Evolutionary conservation across 1,284 basidiomycete genomes (phyloP), one percentile per base, ranked within the genome.

Genomic region (Malassezia cuniculi): DNA sequence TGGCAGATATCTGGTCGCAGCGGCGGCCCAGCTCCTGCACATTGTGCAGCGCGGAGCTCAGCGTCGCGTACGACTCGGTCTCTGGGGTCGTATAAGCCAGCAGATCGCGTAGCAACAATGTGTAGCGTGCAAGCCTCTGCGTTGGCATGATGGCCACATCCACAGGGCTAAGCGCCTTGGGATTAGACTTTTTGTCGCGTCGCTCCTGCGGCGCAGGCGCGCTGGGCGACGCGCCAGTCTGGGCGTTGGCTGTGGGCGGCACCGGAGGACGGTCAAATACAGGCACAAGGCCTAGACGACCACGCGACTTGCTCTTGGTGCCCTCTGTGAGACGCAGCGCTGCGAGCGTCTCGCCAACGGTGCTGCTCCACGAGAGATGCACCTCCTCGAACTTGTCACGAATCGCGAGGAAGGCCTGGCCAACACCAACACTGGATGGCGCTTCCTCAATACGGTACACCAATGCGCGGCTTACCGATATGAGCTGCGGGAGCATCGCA

Each of bases 121-220:
- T 37, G 38, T 63, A 63, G 15, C 60, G 41, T 17, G 55, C 51
- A 15, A 63, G 43, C 15, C 60, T 52, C 47, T 63, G 60, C 21
- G 60, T 63, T 8, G 60, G 60, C 60, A 60, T 60, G 41, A 63
- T 63, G 2, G 50, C 54, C 12, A 63, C 47, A 36, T 63, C 60
- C 39, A 58, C 50, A 16, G 58, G 49, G 9, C 46, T 53, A n/a
- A 62, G 36, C 41, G 47, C 45, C 36, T 60, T 60, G 12, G 39
- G 21, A 28, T 24, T 21, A 9, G 20, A 12, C 4, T 21, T 6
- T 24, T 38, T 38, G 22, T 38, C 36, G 29, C 36, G 36, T 4
- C 30, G 28, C 11, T 38, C 36, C 7, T 8, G 10, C 31, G 31
- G 22, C 9, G 26, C 14, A 8, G 17, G 21, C 8, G 27, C 34